A percentile compares a stretch with the other conserved stretches of the same genome.
These are phyloP conservation scores for Lablab purpureus DNA, from an alignment of 306 rosid genomes.

Conservation along the genomic window DNA sequence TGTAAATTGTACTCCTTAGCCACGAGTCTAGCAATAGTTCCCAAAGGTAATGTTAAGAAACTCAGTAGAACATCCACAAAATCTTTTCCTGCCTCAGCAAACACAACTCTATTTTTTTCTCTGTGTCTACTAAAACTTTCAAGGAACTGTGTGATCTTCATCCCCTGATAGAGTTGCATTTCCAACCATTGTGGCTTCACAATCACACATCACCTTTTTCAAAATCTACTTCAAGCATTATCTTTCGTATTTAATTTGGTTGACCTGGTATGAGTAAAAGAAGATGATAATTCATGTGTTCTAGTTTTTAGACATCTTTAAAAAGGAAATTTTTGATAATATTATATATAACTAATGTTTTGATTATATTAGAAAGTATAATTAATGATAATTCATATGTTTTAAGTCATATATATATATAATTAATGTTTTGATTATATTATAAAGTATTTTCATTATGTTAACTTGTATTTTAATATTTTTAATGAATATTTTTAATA, in stretches of 20 bases:
- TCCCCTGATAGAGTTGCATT: not conserved
- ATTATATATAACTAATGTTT: no score
- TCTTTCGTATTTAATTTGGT: not conserved
- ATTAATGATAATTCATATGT: no score
- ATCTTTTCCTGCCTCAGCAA: constrained; percentile 41
- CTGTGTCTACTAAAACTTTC: constrained; percentile 22
- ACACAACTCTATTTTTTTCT: constrained; percentile 7
- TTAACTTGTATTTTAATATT: no score
- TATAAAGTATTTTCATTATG: no score
- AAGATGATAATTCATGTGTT: no score
- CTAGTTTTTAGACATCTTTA: no score
- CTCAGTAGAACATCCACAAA: constrained; percentile 34
- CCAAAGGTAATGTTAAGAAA: constrained; percentile 42
- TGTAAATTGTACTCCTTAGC: not conserved
- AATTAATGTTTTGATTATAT: no score
- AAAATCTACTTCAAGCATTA: not conserved
- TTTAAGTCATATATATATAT: no score
- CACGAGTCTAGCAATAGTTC: constrained; percentile 18
- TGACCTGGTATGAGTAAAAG: not conserved
- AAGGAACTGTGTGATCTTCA: not conserved
- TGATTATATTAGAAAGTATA: no score
- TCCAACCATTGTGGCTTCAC: not conserved
- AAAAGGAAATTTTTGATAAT: no score
- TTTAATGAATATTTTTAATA: no score
- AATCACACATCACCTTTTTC: not conserved